Evolutionary conservation across 495 filamentous ascomycete species (phyloP), one percentile per base, ranked within the genome.

Genomic region (Penicillium paxilli): DNA sequence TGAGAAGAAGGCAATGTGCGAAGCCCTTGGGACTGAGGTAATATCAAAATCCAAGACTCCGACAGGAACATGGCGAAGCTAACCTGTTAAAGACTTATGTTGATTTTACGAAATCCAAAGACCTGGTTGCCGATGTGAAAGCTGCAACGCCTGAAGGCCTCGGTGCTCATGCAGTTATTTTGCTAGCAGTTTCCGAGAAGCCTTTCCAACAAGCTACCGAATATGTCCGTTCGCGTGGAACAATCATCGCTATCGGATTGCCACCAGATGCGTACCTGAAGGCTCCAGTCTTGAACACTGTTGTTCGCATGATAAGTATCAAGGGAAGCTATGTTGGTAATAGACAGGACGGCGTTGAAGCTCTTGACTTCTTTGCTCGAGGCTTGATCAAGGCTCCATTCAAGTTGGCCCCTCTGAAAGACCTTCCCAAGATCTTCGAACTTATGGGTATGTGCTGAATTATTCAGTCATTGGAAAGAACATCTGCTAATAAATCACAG

Each of bases 301-400:
- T 97, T 21, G 80, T 91, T 54, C 80, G 79, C 60, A 95, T 96
- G 89, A 87, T 96, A 72, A 87, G 67, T 56, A 96, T 97, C 79
- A 91, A 89, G 76, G 92, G 92, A 26, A 88, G 83, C 55, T 96
- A 96, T 62, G 92, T 96, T 58, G 92, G 92, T 33, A 96, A 93
- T 70, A 81, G 89, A 45, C 83, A 49, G 37, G 32, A 49, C 37
- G 46, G 46, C 17, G 19, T 49, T 20, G 26, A 49, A 32, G 23
- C 46, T 22, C 19, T 49, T 1, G 26, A 49, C 26, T 32, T 49
- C 46, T 33, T 33, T 10, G 46, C 46, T 1, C 24, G 24, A 22
- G 40, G 40, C n/a, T 66, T 92, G 55, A 89, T 96, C 80, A 87
- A 89, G 58, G 85, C 86, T 8, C 92, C 92, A 0, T 92, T 83